Base-by-base conservation (phyloP, 257 asterid genomes). In the Solanum habrochaites region DNA sequence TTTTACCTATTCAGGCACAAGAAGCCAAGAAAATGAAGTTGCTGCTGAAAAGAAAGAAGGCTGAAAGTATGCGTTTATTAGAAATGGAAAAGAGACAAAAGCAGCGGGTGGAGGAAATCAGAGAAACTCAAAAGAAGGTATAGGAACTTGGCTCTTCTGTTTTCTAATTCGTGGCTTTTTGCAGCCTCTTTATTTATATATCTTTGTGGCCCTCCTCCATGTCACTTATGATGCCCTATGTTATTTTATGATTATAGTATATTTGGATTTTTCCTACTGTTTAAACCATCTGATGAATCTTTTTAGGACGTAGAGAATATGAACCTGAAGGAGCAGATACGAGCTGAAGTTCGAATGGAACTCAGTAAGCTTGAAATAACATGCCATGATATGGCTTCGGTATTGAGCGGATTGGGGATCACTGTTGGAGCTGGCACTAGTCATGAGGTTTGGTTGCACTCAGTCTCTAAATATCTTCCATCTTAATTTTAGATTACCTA, bases 41-140 rank as follows among this genome's bases (percentile, higher is more conserved):
- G 85, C 11, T 93, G 91, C 92, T 25, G 86, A 97, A 94, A 95
- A 92, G 98, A 89, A 88, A 21, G 91, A 95, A 91, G 90, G 95
- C 97, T 81, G 99, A 96, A 94, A 91, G 87, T 85, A 67, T 91
- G 94, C 99, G 99, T 29, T 47, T 94, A 86, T 81, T 92, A 89
- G 99, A 97, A 88, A 93, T 97, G 98, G 98, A 97, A 92, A 94
- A 93, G 91, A 95, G 99, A 91, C 98, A 94, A 88, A 96, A 96
- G 83, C 89, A 93, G 89, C 98, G 99, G 14, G 25, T 97, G 82
- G 98, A 97, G 87, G 99, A 97, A 93, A 91, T 97, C 43, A 92
- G 99, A 70, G 93, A 89, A 87, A 88, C 90, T 74, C 94, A 97
- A 85, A 96, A 94, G 91, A 93, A 96, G 99, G 99, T 97, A 8